phyloP scores from a whole-genome alignment of 345 rosid species.

The Hevea brasiliensis region DNA sequence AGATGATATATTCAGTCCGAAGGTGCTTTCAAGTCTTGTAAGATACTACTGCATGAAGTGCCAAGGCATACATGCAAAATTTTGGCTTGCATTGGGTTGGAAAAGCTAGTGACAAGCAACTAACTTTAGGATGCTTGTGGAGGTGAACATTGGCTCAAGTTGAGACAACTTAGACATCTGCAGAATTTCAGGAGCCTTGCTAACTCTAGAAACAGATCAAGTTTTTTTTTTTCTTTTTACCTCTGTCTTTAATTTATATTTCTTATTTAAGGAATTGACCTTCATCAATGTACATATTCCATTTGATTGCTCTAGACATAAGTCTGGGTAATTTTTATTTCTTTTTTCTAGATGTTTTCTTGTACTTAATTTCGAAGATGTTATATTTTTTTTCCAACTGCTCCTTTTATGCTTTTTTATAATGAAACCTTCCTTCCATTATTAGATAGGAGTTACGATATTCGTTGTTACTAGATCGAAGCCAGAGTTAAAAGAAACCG shows the following conservation, averaged over 20 bases:
- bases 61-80: slow-evolving; percentile 47
- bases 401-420: neutral
- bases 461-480: neutral
- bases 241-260: neutral
- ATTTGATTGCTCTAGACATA: slow-evolving; percentile 44
- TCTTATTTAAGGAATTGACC: slow-evolving; percentile 23
- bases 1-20: slow-evolving; percentile 9
- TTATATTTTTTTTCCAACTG: neutral
- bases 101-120: slow-evolving; percentile 41
- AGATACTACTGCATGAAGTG: slow-evolving; percentile 40
- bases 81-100: slow-evolving; percentile 48
- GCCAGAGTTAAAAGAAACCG: too few relatives aligned
- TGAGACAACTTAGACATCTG: slow-evolving; percentile 34
- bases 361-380: slow-evolving; percentile 15
- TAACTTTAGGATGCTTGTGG: slow-evolving; percentile 37
- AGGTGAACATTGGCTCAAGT: slow-evolving; percentile 27
- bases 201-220: slow-evolving; percentile 43
- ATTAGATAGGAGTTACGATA: neutral
- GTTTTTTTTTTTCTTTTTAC: slow-evolving; percentile 13
- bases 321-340: slow-evolving; percentile 27
- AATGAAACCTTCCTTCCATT: neutral
- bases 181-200: slow-evolving; percentile 49
- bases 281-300: slow-evolving; percentile 32
- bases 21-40: slow-evolving; percentile 20
- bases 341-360: slow-evolving; percentile 24